phyloP scores from a whole-genome alignment of 345 rosid genomes.

The Balakata baccata region DNA sequence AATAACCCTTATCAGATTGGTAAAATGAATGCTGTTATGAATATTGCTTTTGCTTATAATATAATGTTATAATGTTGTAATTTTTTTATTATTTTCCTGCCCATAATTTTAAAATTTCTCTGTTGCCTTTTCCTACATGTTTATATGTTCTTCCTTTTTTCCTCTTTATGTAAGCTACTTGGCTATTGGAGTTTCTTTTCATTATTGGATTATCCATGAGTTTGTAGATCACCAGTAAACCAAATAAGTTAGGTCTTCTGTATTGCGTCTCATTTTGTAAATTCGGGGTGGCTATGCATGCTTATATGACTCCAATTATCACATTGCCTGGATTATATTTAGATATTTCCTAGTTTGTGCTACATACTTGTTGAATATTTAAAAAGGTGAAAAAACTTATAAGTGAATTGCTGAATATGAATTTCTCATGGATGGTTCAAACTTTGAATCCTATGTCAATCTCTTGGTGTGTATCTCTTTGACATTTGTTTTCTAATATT shows the following conservation, averaged over 20 bases:
- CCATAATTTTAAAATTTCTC: background rate
- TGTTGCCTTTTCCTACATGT: background rate
- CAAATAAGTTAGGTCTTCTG: background rate
- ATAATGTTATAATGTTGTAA: background rate
- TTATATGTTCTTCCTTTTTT: background rate
- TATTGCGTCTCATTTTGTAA: background rate
- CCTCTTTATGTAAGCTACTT: background rate
- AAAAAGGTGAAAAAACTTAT: background rate
- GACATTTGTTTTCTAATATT: background rate
- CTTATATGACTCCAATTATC: background rate
- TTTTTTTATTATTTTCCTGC: background rate
- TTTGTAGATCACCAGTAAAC: background rate
- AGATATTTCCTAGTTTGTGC: background rate
- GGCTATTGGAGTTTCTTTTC: background rate
- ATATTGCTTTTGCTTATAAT: background rate
- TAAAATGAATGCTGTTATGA: background rate
- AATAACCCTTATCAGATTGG: background rate
- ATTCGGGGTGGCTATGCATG: background rate
- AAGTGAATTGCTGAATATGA: background rate
- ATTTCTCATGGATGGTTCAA: background rate
- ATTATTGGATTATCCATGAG: slow-evolving; percentile 10
- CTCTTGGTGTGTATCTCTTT: background rate
- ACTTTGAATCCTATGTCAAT: background rate
- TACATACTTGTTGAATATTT: background rate
- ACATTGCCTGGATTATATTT: background rate